Evolutionary conservation across 2,329 filamentous ascomycete genomes (phyloP).

Genomic region (Pseudofabraea citricarpa): DNA sequence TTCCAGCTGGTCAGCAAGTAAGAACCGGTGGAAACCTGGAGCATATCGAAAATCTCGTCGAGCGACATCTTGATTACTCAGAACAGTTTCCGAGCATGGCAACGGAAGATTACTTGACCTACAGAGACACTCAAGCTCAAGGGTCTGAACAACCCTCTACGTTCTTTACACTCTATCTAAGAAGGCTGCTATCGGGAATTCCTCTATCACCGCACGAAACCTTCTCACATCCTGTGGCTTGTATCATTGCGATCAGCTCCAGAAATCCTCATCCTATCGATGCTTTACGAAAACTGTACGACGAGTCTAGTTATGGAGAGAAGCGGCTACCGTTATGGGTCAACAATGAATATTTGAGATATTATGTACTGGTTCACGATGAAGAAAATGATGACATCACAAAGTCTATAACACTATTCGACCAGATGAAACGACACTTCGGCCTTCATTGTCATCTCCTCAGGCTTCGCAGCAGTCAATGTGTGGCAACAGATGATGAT

Average conservation of each 20-base stretch:
- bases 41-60: conserved; percentile 75
- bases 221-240: conserved; percentile 90
- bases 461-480: conserved; percentile 77
- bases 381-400: conserved; percentile 92
- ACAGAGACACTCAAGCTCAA: conserved; percentile 26
- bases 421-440: conserved; percentile 99
- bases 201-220: conserved; percentile 83
- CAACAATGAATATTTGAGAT: conserved; percentile 85
- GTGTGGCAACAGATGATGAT: conserved; percentile 86
- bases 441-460: conserved; percentile 92
- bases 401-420: conserved; percentile 84
- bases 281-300: conserved; percentile 77
- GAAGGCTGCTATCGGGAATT: conserved; percentile 75
- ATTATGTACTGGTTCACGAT: conserved; percentile 95
- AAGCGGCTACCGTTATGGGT: conserved; percentile 77
- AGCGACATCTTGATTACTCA: conserved; percentile 71
- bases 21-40: conserved; percentile 47
- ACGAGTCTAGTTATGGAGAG: conserved; percentile 74
- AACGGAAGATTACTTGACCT: conserved; percentile 31
- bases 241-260: conserved; percentile 92
- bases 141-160: conserved; percentile 52
- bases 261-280: conserved; percentile 80
- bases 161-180: conserved; percentile 81
- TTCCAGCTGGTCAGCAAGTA: conserved; percentile 14
- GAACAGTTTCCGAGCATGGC: conserved; percentile 42